Evolutionary conservation across 768 basidiomycete species (phyloP).

Genomic region (Kwoniella shandongensis): DNA sequence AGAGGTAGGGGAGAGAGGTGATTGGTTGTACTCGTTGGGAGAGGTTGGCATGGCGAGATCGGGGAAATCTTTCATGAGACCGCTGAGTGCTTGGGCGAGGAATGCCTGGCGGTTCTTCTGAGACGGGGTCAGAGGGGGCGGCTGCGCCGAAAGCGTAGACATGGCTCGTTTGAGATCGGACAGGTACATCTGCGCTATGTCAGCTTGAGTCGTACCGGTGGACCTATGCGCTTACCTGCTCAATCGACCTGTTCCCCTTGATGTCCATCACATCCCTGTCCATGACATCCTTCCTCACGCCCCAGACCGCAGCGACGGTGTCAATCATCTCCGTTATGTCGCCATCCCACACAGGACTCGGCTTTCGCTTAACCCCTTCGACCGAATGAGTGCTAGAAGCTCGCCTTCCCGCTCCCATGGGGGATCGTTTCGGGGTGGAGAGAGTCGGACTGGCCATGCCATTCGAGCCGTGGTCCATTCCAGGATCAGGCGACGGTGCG

Average conservation of each 20-base stretch:
- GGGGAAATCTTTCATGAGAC: constrained; percentile 30
- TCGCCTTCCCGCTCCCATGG: background rate
- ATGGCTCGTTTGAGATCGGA: constrained; percentile 42
- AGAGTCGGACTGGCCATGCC: background rate
- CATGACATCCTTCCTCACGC: constrained; percentile 26
- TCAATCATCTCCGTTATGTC: constrained; percentile 27
- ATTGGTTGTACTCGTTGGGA: constrained; percentile 18
- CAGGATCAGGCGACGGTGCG: constrained; percentile 24
- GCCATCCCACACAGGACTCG: constrained; percentile 29
- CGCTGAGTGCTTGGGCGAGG: constrained; percentile 26
- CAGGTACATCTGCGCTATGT: constrained; percentile 34
- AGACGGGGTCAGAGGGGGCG: constrained; percentile 17
- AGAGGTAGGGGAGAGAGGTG: constrained; percentile 11
- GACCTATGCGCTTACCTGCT: constrained; percentile 29
- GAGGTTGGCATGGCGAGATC: constrained; percentile 31
- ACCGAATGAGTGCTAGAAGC: constrained; percentile 9
- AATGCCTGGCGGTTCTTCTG: constrained; percentile 27
- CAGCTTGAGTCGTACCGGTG: background rate
- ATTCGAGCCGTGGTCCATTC: constrained; percentile 8
- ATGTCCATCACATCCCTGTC: constrained; percentile 41
- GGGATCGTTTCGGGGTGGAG: constrained; percentile 1
- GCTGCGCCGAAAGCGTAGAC: constrained; percentile 22
- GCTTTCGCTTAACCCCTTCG: constrained; percentile 31
- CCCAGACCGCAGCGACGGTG: constrained; percentile 35
- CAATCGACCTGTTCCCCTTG: constrained; percentile 27